A percentile compares a stretch with the other conserved stretches of the same genome.
Conservation (phyloP, 1,139 yeast genomes). For the Pneumocystis canis region DNA sequence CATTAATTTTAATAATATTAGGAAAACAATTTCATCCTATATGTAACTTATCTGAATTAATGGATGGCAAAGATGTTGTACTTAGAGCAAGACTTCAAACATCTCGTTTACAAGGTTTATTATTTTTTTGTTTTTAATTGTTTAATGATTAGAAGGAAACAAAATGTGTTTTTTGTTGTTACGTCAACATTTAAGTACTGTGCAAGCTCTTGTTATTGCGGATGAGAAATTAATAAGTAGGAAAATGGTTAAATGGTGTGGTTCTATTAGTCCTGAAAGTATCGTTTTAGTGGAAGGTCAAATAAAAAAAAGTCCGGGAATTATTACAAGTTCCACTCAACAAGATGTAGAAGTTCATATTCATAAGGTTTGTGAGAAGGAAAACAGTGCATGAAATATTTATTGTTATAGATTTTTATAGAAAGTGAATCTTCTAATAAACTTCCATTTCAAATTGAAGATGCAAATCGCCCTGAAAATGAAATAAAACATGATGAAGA, state of each 20-base stretch:
- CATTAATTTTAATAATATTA: background rate
- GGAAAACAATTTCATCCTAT: conserved; percentile 48
- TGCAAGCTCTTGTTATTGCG: conserved; percentile 72
- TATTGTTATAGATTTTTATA: conserved; percentile 45
- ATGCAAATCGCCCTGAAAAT: conserved; percentile 86
- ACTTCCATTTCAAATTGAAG: conserved; percentile 88
- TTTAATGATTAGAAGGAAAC: conserved; percentile 30
- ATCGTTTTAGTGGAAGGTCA: conserved; percentile 82
- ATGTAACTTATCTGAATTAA: conserved; percentile 36
- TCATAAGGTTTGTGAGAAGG: conserved; percentile 26
- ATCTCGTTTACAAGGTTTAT: conserved; percentile 74
- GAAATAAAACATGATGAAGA: conserved; percentile 48
- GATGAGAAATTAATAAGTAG: conserved; percentile 60
- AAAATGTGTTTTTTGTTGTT: conserved; percentile 80
- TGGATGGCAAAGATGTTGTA: conserved; percentile 65
- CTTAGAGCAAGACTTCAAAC: conserved; percentile 91
- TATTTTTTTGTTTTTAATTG: background rate
- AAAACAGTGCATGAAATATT: conserved; percentile 16
- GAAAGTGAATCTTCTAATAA: conserved; percentile 65
- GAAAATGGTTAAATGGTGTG: conserved; percentile 95
- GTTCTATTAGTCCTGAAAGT: conserved; percentile 69
- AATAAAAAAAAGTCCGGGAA: conserved; percentile 72
- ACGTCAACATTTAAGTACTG: conserved; percentile 71
- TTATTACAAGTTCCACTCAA: conserved; percentile 77
- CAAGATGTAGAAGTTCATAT: conserved; percentile 80